These are phyloP conservation scores for Volutella citrinella DNA, from an alignment of 2,329 filamentous ascomycete genomes.

Conservation along the genomic window DNA sequence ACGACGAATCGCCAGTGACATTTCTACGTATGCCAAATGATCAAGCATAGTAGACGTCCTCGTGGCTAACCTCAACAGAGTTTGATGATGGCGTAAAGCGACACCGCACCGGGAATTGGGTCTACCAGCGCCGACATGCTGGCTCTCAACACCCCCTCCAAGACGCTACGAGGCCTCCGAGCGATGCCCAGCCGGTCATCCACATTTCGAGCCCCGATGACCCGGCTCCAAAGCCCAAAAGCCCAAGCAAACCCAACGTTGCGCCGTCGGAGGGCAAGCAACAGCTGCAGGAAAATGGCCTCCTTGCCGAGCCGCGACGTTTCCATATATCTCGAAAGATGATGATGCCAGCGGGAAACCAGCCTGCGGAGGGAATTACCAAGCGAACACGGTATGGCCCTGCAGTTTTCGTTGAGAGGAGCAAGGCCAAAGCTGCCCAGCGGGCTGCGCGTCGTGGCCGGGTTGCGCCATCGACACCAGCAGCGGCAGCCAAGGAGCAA, in stretches of 20 bases:
- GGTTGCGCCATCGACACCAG: constrained; percentile 10
- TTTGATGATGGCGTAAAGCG: constrained; percentile 53
- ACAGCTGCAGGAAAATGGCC: constrained; percentile 7
- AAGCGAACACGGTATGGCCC: constrained; percentile 42
- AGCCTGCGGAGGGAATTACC: constrained; percentile 28
- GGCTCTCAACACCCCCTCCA: constrained; percentile 24
- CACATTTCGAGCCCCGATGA: constrained; percentile 44
- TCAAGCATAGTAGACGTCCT: no score
- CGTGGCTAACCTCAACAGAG: no score
- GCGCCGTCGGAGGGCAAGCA: no score
- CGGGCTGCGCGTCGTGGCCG: constrained; percentile 20
- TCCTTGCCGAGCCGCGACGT: constrained; percentile 40
- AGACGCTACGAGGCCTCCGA: constrained; percentile 14
- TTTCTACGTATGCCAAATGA: constrained; percentile 57
- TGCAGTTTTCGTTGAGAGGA: constrained; percentile 57
- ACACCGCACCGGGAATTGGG: constrained; percentile 49
- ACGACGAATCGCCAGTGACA: constrained; percentile 51
- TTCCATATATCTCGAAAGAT: constrained; percentile 54
- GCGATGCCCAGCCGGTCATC: constrained; percentile 41
- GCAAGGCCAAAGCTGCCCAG: constrained; percentile 34
- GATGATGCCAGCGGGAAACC: constrained; percentile 29
- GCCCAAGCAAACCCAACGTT: no score
- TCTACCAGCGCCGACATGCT: constrained; percentile 52
- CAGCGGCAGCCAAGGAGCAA: constrained; percentile 6
- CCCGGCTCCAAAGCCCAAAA: constrained; percentile 9